Conservation (phyloP, 2,329 filamentous ascomycete genomes). For the Microsporum audouinii region DNA sequence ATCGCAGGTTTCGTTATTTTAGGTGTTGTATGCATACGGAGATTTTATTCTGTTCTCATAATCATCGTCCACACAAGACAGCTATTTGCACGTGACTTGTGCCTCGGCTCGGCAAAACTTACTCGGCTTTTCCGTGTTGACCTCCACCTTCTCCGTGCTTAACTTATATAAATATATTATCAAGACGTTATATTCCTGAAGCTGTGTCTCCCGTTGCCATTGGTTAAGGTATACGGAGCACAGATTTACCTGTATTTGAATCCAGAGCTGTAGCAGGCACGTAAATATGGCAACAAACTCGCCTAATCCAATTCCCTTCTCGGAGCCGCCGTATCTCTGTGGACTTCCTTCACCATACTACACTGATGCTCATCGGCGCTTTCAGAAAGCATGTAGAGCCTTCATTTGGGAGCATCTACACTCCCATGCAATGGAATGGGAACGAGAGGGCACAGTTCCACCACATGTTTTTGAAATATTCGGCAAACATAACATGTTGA, state of each 20-base stretch:
- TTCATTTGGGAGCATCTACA: slow-evolving; percentile 55
- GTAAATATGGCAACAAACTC: slow-evolving; percentile 22
- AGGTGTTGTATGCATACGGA: neutral
- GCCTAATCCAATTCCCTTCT: slow-evolving; percentile 48
- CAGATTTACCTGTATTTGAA: too few species aligned
- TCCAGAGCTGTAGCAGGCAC: neutral
- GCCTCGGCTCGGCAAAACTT: neutral
- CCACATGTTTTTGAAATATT: slow-evolving; percentile 54
- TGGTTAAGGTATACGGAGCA: neutral
- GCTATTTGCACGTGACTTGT: neutral
- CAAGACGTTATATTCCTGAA: neutral
- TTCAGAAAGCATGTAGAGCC: slow-evolving; percentile 56
- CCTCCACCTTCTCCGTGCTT: neutral
- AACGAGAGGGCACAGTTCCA: slow-evolving; percentile 52
- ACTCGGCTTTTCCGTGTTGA: neutral
- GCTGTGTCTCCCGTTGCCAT: neutral
- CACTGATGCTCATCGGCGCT: slow-evolving; percentile 51
- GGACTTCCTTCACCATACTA: slow-evolving; percentile 63
- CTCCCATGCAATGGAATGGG: slow-evolving; percentile 57
- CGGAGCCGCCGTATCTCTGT: slow-evolving; percentile 59
- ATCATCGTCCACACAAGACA: neutral
- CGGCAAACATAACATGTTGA: slow-evolving; percentile 53
- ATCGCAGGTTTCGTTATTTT: neutral
- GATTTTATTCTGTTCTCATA: neutral
- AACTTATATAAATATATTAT: neutral